Percentiles rank a stretch among this genome's conserved stretches.
Evolutionary conservation across 1,139 yeast genomes (phyloP).

Genomic region (Tardiomyces blankii): DNA sequence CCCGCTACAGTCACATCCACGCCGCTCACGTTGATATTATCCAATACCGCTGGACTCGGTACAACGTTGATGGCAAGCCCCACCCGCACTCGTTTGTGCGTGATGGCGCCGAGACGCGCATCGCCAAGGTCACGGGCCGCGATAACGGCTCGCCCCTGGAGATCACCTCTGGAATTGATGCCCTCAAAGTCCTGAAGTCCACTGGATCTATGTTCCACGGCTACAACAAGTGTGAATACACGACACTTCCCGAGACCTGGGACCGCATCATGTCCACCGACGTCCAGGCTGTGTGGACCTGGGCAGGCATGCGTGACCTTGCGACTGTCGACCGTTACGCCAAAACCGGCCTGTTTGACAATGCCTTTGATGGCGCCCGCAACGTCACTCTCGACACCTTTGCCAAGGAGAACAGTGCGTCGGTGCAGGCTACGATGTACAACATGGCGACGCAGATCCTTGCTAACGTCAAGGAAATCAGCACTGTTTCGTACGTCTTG

Average conservation of each 20-base stretch:
- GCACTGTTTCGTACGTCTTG: constrained; percentile 56
- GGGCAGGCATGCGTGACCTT: constrained; percentile 41
- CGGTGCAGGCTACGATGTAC: constrained; percentile 94
- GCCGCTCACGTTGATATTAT: constrained; percentile 56
- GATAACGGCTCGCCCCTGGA: constrained; percentile 37
- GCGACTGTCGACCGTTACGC: constrained; percentile 42
- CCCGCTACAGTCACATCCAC: constrained; percentile 63
- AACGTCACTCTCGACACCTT: constrained; percentile 62
- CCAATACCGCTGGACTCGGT: constrained; percentile 74
- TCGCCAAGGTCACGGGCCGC: constrained; percentile 36
- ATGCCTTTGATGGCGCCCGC: constrained; percentile 49
- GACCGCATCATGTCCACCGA: constrained; percentile 87
- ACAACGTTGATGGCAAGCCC: constrained; percentile 55
- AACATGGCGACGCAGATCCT: constrained; percentile 75
- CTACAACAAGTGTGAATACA: constrained; percentile 74
- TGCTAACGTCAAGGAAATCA: constrained; percentile 42
- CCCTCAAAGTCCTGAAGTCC: constrained; percentile 77
- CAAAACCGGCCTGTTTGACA: constrained; percentile 52
- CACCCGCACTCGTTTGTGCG: constrained; percentile 79
- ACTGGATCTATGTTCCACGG: constrained; percentile 95
- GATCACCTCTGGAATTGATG: constrained; percentile 64
- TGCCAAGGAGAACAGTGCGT: constrained; percentile 77
- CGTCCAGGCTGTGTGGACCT: constrained; percentile 66
- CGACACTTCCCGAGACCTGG: constrained; percentile 68
- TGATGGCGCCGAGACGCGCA: constrained; percentile 74